Base-by-base conservation (phyloP, 2,329 filamentous ascomycete genomes). In the Colletotrichum chrysophilum region DNA sequence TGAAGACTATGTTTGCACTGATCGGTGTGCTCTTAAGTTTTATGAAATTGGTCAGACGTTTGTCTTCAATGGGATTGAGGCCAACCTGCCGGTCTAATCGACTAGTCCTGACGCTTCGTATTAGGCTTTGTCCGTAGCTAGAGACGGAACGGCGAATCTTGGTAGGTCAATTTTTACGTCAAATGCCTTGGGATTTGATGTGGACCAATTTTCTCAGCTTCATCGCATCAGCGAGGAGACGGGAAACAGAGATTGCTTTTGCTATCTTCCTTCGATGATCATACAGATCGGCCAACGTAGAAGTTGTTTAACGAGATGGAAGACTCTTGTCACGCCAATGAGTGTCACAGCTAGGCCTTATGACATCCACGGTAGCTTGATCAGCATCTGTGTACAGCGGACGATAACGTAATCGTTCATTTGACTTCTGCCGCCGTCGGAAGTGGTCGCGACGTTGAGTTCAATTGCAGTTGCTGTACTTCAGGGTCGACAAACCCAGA, bases 51-150 rank as follows among this genome's bases (percentile, higher is more conserved):
- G 16, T 9, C 36, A 43, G 36, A n/a, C 0, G 36, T 43, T 43
- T 43, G 36, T n/a, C 36, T 43, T 10, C 36, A 43, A 18, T 0
- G 8, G 16, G 8, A 43, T 1, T 18, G 36, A 43, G 18, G n/a
- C 18, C 38, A n/a, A 43, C 38, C 18, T 43, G 18, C 4, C 38
- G 8, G 16, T 43, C 18, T 4, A 12, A 2, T 6, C 5, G 38
- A 43, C 18, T 7, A 12, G 18, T 43, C 38, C 18, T 0, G 0
- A 43, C 0, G 38, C 38, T n/a, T 43, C 0, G 38, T 0, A 6
- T 0, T 10, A 10, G 18, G 0, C 9, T 3, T 43, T 43, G 38
- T n/a, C 38, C 18, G 38, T 24, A 26, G 26, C 26, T 5, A 26
- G 26, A 26, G 26, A 26, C 6, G 26, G 34, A 38, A 38, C 34